Evolutionary conservation across 495 filamentous ascomycete species (phyloP).

Genomic region (Daldinia decipiens): DNA sequence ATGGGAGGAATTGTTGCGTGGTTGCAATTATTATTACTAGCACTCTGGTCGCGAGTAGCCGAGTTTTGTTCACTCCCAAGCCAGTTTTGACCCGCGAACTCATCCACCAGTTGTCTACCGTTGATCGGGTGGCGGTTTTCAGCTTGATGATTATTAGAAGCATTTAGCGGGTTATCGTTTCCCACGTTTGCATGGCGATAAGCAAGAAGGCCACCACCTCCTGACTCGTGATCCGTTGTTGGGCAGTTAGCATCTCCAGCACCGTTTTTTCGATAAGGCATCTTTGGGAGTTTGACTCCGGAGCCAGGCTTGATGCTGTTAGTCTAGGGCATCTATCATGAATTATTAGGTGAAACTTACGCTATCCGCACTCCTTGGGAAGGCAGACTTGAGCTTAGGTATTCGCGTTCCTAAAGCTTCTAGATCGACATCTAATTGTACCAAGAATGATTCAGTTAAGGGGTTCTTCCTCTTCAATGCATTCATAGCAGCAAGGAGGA

Average conservation of each 20-base stretch:
- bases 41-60: constrained; percentile 48
- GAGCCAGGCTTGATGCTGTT: constrained; percentile 33
- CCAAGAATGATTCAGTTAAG: constrained; percentile 92
- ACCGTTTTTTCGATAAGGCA: constrained; percentile 11
- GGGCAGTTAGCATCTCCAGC: neutral
- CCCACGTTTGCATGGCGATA: constrained; percentile 51
- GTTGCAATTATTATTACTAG: constrained; percentile 39
- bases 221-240: constrained; percentile 8
- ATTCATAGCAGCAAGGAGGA: constrained; percentile 88
- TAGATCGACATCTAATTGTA: constrained; percentile 92
- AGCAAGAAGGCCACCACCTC: constrained; percentile 38
- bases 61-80: constrained; percentile 49
- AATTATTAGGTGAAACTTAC: constrained; percentile 47
- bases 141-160: constrained; percentile 45
- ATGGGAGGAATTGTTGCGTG: constrained; percentile 48
- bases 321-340: neutral
- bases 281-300: constrained; percentile 25
- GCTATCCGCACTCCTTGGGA: constrained; percentile 60
- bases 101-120: constrained; percentile 26
- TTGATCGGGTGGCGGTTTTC: constrained; percentile 41
- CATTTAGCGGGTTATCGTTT: constrained; percentile 45
- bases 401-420: constrained; percentile 69
- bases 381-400: constrained; percentile 62
- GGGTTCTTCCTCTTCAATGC: constrained; percentile 89
- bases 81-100: constrained; percentile 48